Evolutionary conservation across 345 rosid genomes (phyloP).

Genomic region (Litchi chinensis): DNA sequence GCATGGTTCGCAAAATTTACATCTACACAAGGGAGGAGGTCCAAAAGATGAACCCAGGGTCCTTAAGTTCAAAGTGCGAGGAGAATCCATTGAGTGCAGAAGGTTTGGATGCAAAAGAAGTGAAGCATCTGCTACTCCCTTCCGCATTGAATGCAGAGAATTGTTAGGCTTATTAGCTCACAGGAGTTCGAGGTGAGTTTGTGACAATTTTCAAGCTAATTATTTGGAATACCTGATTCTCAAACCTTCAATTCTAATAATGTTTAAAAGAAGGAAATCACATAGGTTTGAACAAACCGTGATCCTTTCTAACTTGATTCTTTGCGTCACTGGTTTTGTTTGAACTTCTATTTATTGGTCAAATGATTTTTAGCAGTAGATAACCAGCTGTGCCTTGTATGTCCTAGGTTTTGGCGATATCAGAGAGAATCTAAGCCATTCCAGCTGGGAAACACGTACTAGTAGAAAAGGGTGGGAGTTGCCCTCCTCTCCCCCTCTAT

Average conservation of each 20-base stretch:
- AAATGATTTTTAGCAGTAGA: neutral
- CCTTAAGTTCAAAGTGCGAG: slow-evolving; percentile 44
- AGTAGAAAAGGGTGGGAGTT: slow-evolving; percentile 4
- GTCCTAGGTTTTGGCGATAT: slow-evolving; percentile 10
- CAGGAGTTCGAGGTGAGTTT: slow-evolving; percentile 23
- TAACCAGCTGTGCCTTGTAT: neutral
- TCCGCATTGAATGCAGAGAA: slow-evolving; percentile 34
- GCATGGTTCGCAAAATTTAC: slow-evolving; percentile 68
- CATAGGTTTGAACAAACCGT: neutral
- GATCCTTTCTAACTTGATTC: neutral
- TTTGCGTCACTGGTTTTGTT: neutral
- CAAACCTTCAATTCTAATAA: neutral
- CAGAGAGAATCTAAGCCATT: neutral
- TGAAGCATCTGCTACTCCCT: slow-evolving; percentile 37
- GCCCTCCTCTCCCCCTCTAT: neutral
- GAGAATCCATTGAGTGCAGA: slow-evolving; percentile 39
- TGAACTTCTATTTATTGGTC: neutral
- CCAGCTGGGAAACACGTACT: slow-evolving; percentile 6
- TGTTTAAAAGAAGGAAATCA: neutral
- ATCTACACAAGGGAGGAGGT: slow-evolving; percentile 79
- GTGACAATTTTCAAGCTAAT: neutral
- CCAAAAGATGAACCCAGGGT: slow-evolving; percentile 69
- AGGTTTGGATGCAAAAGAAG: slow-evolving; percentile 44
- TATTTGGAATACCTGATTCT: neutral
- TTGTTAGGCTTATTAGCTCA: slow-evolving; percentile 25